These are phyloP conservation scores for Fusarium camptoceras DNA, from an alignment of 2,329 filamentous ascomycete genomes.

Conservation along the genomic window DNA sequence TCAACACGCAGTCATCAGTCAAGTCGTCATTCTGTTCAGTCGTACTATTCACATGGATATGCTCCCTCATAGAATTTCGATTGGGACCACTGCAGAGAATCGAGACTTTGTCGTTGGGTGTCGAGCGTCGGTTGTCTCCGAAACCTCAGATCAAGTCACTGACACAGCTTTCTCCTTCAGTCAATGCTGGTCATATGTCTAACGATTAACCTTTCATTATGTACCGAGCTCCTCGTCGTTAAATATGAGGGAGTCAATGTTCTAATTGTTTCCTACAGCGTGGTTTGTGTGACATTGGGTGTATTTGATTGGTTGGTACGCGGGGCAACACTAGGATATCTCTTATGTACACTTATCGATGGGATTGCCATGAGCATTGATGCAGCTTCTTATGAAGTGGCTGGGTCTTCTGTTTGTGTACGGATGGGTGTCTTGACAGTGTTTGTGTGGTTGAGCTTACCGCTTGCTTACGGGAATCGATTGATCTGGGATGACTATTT, in stretches of 20 bases:
- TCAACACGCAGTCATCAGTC: not conserved
- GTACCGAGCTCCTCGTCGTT: not conserved
- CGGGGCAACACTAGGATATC: not conserved
- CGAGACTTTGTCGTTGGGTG: not conserved
- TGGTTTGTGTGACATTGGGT: not conserved
- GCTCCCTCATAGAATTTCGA: not conserved
- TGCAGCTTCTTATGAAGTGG: not conserved
- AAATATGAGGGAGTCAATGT: not conserved
- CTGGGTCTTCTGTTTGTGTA: not conserved
- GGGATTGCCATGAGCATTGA: not conserved
- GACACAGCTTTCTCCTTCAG: not conserved
- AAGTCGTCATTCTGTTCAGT: not conserved
- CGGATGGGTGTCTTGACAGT: not conserved
- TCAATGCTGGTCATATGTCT: not conserved
- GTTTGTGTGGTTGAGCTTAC: not conserved
- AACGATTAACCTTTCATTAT: not conserved
- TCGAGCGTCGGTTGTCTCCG: not conserved
- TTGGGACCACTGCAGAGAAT: not conserved
- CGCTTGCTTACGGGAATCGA: not conserved
- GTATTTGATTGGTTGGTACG: not conserved
- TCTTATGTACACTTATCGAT: too few species aligned
- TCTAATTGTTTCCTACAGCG: not conserved
- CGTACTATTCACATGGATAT: too few species aligned
- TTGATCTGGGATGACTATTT: not conserved
- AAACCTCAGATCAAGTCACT: not conserved